These are phyloP conservation scores for Cajanus cajan DNA, from an alignment of 306 rosid species.

Conservation along the genomic window DNA sequence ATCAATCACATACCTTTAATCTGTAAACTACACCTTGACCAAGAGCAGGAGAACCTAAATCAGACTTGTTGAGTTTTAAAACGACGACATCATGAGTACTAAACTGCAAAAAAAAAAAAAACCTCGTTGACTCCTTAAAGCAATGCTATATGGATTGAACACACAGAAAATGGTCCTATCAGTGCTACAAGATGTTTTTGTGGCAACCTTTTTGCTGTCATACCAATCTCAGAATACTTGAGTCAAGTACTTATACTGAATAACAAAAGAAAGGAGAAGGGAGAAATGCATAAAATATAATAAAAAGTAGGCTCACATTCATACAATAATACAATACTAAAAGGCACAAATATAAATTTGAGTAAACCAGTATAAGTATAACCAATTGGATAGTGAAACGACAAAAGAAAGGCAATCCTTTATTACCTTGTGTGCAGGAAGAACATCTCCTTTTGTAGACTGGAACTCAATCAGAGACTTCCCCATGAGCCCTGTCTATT, in stretches of 20 bases:
- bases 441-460: slow-evolving; percentile 87
- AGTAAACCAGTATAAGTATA: not conserved
- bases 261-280: not conserved
- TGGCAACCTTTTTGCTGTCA: not conserved
- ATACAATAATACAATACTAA: not conserved
- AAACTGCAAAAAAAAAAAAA: slow-evolving; percentile 55
- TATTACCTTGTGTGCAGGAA: slow-evolving; percentile 97
- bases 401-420: slow-evolving; percentile 19
- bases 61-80: slow-evolving; percentile 90
- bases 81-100: slow-evolving; percentile 91
- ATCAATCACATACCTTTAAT: slow-evolving; percentile 60
- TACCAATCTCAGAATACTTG: slow-evolving; percentile 1
- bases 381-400: slow-evolving; percentile 6
- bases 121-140: slow-evolving; percentile 11
- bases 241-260: not conserved
- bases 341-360: not conserved
- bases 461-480: slow-evolving; percentile 86
- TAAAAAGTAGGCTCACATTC: not conserved
- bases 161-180: not conserved
- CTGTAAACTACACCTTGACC: slow-evolving; percentile 98
- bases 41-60: slow-evolving; percentile 85
- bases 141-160: slow-evolving; percentile 3
- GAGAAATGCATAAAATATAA: slow-evolving; percentile 4
- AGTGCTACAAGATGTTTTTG: not conserved
- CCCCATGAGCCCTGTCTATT: slow-evolving; percentile 93